Conservation (phyloP, 2,329 filamentous ascomycete genomes). For the Phoma sp. region DNA sequence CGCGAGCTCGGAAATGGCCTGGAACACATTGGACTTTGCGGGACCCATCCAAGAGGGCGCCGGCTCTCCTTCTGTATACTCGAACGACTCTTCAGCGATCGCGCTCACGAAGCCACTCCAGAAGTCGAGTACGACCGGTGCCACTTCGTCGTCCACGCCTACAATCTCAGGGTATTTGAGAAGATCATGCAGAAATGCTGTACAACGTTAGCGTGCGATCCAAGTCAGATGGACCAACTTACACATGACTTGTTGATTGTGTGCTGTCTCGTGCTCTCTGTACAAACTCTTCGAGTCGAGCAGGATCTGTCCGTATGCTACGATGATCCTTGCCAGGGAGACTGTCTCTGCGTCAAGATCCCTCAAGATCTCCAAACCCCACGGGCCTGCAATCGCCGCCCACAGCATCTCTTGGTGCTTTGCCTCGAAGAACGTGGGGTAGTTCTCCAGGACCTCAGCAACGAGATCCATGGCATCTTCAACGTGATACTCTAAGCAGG, state of each 20-base stretch:
- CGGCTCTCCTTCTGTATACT: conserved; percentile 45
- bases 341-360: conserved; percentile 45
- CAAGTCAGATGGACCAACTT: conserved; percentile 20
- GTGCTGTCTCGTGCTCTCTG: conserved; percentile 55
- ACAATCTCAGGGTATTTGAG: conserved; percentile 71
- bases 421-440: conserved; percentile 44
- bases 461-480: conserved; percentile 49
- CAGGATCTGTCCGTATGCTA: conserved; percentile 45
- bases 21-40: conserved; percentile 67
- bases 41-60: conserved; percentile 62
- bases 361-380: conserved; percentile 47
- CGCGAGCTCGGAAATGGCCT: conserved; percentile 72
- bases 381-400: conserved; percentile 42
- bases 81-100: conserved; percentile 62
- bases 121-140: conserved; percentile 77
- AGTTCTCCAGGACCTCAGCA: conserved; percentile 46
- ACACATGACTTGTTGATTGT: conserved; percentile 48
- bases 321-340: conserved; percentile 45
- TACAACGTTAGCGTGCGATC: conserved; percentile 10
- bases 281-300: conserved; percentile 50
- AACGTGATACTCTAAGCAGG: conserved; percentile 66
- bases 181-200: conserved; percentile 66
- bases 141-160: conserved; percentile 76
- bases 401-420: conserved; percentile 45
- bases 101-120: conserved; percentile 80